Evolutionary conservation across 768 basidiomycete genomes (phyloP).

Genomic region (Xerocomus brunneocitrinus): DNA sequence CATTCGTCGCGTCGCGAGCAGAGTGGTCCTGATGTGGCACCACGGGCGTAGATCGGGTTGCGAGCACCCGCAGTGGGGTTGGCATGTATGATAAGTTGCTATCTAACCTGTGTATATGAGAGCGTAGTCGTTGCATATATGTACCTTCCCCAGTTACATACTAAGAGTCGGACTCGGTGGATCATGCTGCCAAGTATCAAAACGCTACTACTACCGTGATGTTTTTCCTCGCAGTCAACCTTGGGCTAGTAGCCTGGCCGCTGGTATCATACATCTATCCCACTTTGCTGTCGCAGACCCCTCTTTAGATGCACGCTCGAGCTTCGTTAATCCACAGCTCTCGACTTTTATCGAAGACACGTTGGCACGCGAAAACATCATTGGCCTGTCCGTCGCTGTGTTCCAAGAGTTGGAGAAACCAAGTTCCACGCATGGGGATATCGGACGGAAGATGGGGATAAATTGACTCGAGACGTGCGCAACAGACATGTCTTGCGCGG

Average conservation of each 20-base stretch:
- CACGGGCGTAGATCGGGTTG: no score
- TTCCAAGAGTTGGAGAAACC: slow-evolving; percentile 20
- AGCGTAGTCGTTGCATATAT: no score
- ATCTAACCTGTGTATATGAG: no score
- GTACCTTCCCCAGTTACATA: no score
- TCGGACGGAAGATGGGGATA: slow-evolving; percentile 32
- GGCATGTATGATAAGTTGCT: no score
- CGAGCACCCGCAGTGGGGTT: no score
- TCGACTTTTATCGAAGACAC: slow-evolving; percentile 16
- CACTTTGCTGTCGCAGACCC: slow-evolving; percentile 1
- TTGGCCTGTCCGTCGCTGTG: slow-evolving; percentile 30
- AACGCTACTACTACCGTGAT: slow-evolving; percentile 9
- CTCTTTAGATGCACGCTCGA: neutral
- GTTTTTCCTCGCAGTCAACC: slow-evolving; percentile 2
- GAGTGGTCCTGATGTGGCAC: no score
- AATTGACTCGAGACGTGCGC: slow-evolving; percentile 32
- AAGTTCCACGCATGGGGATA: slow-evolving; percentile 35
- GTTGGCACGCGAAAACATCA: slow-evolving; percentile 21
- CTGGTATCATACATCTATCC: slow-evolving; percentile 9
- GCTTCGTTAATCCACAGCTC: slow-evolving; percentile 18
- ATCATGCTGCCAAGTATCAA: no score
- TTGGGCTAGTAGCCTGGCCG: slow-evolving; percentile 9
- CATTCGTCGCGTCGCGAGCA: no score
- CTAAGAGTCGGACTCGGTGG: no score
- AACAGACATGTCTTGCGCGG: neutral